Evolutionary conservation across 768 basidiomycete species (phyloP).

Genomic region (Chalciporus sphaerocephalus): DNA sequence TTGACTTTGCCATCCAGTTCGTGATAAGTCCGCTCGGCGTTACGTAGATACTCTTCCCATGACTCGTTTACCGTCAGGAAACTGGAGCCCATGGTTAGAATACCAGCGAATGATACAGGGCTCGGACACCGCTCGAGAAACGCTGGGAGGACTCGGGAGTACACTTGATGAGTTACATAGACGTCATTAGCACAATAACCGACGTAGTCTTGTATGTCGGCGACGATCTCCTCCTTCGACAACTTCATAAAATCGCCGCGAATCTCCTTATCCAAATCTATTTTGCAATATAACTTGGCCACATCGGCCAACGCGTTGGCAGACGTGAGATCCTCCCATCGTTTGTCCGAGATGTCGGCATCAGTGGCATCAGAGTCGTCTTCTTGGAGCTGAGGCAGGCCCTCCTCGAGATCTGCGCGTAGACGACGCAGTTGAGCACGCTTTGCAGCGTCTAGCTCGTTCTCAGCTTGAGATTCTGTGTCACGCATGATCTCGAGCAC

Average conservation of each 20-base stretch:
- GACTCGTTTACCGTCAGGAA: slow-evolving; percentile 86
- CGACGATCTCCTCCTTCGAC: slow-evolving; percentile 59
- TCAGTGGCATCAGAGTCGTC: slow-evolving; percentile 38
- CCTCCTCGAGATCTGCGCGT: slow-evolving; percentile 38
- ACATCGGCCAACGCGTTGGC: slow-evolving; percentile 91
- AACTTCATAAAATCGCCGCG: slow-evolving; percentile 73
- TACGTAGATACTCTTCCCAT: slow-evolving; percentile 80
- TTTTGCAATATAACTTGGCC: slow-evolving; percentile 82
- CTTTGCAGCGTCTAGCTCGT: slow-evolving; percentile 38
- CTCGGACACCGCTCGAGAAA: slow-evolving; percentile 84
- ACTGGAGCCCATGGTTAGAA: slow-evolving; percentile 86
- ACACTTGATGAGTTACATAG: slow-evolving; percentile 78
- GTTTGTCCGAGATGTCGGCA: slow-evolving; percentile 44
- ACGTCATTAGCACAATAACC: slow-evolving; percentile 87
- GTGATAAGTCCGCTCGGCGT: slow-evolving; percentile 72
- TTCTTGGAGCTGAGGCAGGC: slow-evolving; percentile 34
- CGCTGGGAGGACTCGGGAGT: slow-evolving; percentile 66
- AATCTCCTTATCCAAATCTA: slow-evolving; percentile 70
- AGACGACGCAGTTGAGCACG: slow-evolving; percentile 38
- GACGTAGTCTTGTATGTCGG: slow-evolving; percentile 68
- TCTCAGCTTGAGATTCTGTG: slow-evolving; percentile 31
- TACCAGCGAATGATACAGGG: slow-evolving; percentile 89
- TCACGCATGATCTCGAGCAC: slow-evolving; percentile 51
- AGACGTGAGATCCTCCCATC: slow-evolving; percentile 93
- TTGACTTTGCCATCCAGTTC: slow-evolving; percentile 65